Evolutionary conservation across 352 stramenopile genomes (phyloP), one percentile per base, ranked within the genome.

Genomic region (Globisporangium apiculatum): DNA sequence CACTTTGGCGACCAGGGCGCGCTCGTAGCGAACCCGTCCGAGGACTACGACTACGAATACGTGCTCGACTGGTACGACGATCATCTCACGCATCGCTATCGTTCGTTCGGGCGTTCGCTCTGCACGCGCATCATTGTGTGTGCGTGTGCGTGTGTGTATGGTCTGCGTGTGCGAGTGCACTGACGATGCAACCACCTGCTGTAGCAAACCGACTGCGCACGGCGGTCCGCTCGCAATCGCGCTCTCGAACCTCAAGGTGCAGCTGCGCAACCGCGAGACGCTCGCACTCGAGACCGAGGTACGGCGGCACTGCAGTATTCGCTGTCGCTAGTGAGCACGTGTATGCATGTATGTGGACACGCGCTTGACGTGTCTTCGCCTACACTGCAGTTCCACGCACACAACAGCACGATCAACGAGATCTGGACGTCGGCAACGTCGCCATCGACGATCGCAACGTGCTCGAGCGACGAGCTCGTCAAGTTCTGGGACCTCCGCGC

Each of bases 41-140:
- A 83, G 4, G 75, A 86, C 41, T 90, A 88, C n/a, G 83, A 94
- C 65, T 94, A 91, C 57, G 80, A 91, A 67, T 94, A 93, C 66
- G 68, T 94, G 31, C 56, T 94, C 24, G 81, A 93, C 61, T 87
- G 73, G 79, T 87, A 14, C 6, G 18, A 49, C 8, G 24, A 31
- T 31, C 24, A 31, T 31, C 24, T 31, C 24, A 31, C 24, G 24
- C 24, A 31, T 31, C 24, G 24, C 24, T 31, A 31, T 31, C 24
- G 24, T 31, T 31, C 24, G 24, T 31, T 31, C 24, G 4, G 37
- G 36, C 31, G 15, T 18, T 38, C 3, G 47, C n/a, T 37, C n/a
- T 24, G 45, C 46, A n/a, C 36, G 15, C 14, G 31, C n/a, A 24
- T 60, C 15, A 48, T 14, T 50, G 46, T 17, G 15, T 35, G 24